phyloP scores from a whole-genome alignment of 2,329 filamentous ascomycete species.

The Lachnellula arida region DNA sequence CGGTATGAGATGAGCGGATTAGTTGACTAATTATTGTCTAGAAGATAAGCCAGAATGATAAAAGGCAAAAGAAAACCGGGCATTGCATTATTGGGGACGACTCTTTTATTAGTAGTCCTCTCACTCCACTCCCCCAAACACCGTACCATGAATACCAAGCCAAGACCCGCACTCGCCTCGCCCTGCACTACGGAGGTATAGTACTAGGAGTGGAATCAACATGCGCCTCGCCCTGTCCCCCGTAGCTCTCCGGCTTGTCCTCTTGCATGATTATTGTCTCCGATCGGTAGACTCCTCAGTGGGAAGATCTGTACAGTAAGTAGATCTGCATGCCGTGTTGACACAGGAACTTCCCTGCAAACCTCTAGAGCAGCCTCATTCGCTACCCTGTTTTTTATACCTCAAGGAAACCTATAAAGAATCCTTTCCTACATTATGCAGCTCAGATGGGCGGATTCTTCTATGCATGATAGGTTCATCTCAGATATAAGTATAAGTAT shows the following conservation, averaged over 20 bases:
- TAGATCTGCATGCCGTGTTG: constrained; percentile 13
- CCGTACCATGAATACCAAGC: too few species aligned
- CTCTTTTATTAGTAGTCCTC: constrained; percentile 13
- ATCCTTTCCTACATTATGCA: background rate
- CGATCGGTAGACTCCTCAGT: background rate
- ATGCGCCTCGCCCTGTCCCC: constrained; percentile 4
- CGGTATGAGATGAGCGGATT: background rate
- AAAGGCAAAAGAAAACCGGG: constrained; percentile 9
- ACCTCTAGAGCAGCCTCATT: constrained; percentile 3
- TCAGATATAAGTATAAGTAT: background rate
- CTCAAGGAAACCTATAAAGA: background rate
- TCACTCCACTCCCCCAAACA: background rate
- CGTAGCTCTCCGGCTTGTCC: background rate
- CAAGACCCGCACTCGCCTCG: background rate
- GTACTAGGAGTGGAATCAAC: constrained; percentile 2
- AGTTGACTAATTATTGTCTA: background rate
- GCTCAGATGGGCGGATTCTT: constrained; percentile 4
- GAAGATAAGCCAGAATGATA: background rate
- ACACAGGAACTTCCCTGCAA: background rate
- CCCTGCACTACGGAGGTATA: background rate
- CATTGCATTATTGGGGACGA: constrained; percentile 10
- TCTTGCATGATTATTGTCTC: background rate
- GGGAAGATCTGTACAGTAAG: constrained; percentile 15
- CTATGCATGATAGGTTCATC: background rate
- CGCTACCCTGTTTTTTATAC: background rate